Conservation (phyloP, 176 grass and related monocot species). For the Oryza glumipatula region DNA sequence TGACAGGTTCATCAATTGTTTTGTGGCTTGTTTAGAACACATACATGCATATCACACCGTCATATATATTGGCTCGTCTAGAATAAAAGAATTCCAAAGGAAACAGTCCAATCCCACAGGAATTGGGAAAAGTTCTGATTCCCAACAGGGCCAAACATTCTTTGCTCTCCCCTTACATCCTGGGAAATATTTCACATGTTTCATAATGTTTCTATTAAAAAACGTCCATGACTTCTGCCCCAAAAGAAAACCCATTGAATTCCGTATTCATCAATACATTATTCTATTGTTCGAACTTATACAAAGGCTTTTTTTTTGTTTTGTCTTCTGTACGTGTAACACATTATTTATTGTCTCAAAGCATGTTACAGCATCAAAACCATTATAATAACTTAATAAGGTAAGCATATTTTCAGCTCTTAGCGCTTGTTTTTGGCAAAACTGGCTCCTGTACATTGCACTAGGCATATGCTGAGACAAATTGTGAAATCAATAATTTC, state of each 20-base stretch:
- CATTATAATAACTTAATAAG: background rate
- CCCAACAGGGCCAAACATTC: background rate
- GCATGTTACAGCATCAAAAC: constrained; percentile 2
- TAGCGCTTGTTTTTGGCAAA: background rate
- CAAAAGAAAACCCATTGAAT: background rate
- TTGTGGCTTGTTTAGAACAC: no score
- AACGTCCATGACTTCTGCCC: background rate
- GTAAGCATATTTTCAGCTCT: background rate
- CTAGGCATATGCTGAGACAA: background rate
- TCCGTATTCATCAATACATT: constrained; percentile 19
- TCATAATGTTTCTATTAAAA: background rate
- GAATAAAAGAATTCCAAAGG: background rate
- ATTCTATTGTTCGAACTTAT: background rate
- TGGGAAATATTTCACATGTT: background rate
- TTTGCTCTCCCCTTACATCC: background rate
- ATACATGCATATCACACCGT: background rate
- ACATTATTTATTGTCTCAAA: background rate
- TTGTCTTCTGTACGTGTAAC: background rate
- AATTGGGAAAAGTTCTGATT: background rate
- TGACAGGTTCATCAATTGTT: no score
- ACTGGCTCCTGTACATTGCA: background rate
- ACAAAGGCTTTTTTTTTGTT: background rate
- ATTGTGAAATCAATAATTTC: background rate
- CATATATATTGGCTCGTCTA: background rate
- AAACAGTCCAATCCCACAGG: background rate